These are phyloP conservation scores for Malus fusca DNA, from an alignment of 306 rosid species.

Conservation along the genomic window DNA sequence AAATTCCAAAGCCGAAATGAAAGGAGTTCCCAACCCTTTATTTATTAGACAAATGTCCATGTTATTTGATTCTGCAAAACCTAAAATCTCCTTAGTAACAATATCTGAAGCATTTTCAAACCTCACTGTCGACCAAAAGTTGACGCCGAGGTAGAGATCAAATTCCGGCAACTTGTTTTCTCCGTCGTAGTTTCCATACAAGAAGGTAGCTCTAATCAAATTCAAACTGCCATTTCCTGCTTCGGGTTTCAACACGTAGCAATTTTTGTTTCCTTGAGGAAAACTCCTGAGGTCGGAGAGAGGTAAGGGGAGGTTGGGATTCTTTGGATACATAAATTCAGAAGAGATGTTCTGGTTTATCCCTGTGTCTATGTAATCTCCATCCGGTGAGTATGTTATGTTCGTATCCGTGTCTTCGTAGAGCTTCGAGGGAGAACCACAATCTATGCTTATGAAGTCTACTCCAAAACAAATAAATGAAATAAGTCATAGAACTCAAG, in stretches of 20 bases:
- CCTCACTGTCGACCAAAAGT: conserved; percentile 49
- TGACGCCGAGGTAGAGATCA: conserved; percentile 46
- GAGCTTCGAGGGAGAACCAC: conserved; percentile 36
- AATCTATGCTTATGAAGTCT: conserved; percentile 71
- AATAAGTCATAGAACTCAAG: neutral
- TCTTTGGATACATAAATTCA: conserved; percentile 32
- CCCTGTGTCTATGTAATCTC: conserved; percentile 36
- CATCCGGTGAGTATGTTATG: conserved; percentile 38
- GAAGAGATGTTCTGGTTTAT: conserved; percentile 44
- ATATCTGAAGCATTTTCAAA: conserved; percentile 39
- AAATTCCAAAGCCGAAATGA: conserved; percentile 61
- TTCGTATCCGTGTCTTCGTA: conserved; percentile 34
- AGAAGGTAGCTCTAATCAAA: conserved; percentile 51
- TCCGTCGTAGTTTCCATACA: conserved; percentile 69
- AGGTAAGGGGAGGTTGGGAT: conserved; percentile 37
- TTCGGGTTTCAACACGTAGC: conserved; percentile 34
- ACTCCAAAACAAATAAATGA: too few species aligned
- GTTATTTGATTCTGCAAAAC: conserved; percentile 18
- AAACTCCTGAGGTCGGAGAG: conserved; percentile 59
- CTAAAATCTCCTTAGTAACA: conserved; percentile 40
- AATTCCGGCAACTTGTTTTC: conserved; percentile 42
- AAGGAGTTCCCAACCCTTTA: conserved; percentile 59
- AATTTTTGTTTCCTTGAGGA: conserved; percentile 42
- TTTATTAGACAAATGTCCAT: conserved; percentile 48
- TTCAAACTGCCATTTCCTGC: conserved; percentile 20